Conservation (phyloP, 306 rosid species). For the Vachellia pachyceras region DNA sequence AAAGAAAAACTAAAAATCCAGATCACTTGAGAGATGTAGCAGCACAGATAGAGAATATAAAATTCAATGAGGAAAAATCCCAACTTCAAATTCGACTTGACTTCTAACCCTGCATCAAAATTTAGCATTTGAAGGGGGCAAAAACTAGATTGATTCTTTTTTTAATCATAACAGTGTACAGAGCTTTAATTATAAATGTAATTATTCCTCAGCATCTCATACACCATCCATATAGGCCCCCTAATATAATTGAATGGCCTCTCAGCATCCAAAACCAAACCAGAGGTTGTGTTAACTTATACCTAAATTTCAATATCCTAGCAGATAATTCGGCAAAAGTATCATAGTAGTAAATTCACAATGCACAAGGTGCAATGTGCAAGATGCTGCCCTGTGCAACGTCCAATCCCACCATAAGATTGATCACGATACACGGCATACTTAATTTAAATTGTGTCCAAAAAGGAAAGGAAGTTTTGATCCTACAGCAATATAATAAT, state of each 20-base stretch:
- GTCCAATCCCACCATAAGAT: neutral
- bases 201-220: no score
- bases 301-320: neutral
- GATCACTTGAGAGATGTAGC: no score
- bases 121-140: no score
- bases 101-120: no score
- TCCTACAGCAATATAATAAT: slow-evolving; percentile 5
- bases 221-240: neutral
- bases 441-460: neutral
- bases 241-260: neutral
- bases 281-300: neutral
- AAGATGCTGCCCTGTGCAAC: slow-evolving; percentile 7
- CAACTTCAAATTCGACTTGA: no score
- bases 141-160: no score
- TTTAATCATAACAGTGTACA: no score
- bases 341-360: neutral
- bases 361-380: neutral
- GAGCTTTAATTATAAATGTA: no score
- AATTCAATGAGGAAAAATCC: no score
- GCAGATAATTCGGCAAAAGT: neutral
- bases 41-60: no score
- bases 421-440: neutral
- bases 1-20: no score
- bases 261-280: neutral
- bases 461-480: neutral